Evolutionary conservation across 805 yeast genomes (phyloP).

Genomic region (Wickerhamiella sorbophila): DNA sequence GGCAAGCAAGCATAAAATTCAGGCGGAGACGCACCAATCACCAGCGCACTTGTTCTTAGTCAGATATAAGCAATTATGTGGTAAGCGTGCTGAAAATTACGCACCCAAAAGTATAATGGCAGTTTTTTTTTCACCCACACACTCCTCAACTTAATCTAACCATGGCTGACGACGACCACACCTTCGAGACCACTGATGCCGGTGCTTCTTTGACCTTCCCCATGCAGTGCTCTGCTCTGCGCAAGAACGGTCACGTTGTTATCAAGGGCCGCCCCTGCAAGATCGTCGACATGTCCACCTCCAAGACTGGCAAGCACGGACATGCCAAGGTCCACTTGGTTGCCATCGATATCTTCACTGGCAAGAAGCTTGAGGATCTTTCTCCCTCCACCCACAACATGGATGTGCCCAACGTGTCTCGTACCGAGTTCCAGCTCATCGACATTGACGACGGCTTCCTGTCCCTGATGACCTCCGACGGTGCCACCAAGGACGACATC

Average conservation of each 20-base stretch:
- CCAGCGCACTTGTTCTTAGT: not conserved
- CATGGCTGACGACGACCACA: conserved; percentile 43
- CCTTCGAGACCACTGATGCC: conserved; percentile 95
- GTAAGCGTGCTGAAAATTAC: conserved; percentile 2
- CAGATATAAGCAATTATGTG: not conserved
- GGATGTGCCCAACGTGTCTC: conserved; percentile 97
- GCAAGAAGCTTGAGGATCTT: conserved; percentile 98
- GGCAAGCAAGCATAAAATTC: too few species aligned
- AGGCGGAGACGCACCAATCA: too few species aligned
- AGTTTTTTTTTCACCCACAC: conserved; percentile 3
- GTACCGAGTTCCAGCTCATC: conserved; percentile 90
- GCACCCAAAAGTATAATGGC: not conserved
- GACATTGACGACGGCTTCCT: conserved; percentile 98
- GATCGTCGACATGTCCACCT: conserved; percentile 99
- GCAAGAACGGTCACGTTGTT: conserved; percentile 98
- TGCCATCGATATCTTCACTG: conserved; percentile 97
- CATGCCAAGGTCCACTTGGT: conserved; percentile 99
- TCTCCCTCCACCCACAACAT: conserved; percentile 99
- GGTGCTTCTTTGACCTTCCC: conserved; percentile 98
- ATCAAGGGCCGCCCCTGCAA: conserved; percentile 99
- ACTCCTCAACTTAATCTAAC: conserved; percentile 6
- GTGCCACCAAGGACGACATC: conserved; percentile 99
- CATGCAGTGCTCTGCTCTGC: conserved; percentile 98
- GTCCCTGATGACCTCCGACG: conserved; percentile 90
- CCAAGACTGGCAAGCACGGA: conserved; percentile 99